Evolutionary conservation across 2,329 filamentous ascomycete species (phyloP), one percentile per base, ranked within the genome.

Genomic region (Cladophialophora exuberans): DNA sequence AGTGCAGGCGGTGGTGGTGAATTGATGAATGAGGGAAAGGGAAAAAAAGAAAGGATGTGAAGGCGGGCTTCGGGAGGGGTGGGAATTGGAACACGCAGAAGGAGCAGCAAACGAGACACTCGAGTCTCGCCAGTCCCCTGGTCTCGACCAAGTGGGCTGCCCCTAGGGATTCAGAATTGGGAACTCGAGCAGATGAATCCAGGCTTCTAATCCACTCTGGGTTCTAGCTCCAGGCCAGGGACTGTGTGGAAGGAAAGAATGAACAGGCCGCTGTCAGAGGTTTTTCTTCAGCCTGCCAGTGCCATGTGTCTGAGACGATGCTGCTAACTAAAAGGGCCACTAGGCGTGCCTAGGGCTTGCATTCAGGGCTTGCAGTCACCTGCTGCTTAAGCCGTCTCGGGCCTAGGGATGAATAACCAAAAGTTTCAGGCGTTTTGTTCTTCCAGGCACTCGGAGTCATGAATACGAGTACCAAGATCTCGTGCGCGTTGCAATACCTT

Each of bases 1-100:
- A 41, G 38, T 62, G 59, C 59, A 52, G 62, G 57, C 49, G 41
- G 36, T 52, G 55, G 61, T 60, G 54, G 43, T 36, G 31, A 39
- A 38, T 52, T 49, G 61, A 42, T 41, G 54, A 63, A 60, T 58
- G 52, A 63, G 54, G 63, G 57, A 64, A 60, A 62, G 59, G 61
- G 59, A 55, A 62, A 55, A 62, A 64, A 62, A n/a, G 55, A 42
- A 49, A 39, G 22, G 45, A 30, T 49, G 35, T 35, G 46, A 58
- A 62, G 61, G 56, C 49, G 46, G 51, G 43, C 54, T 57, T 60
- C 54, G 57, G 30, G 53, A 45, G 49, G 53, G 49, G 46, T 51
- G 48, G 56, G 54, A 43, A 54, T 28, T 39, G 23, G 31, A 49
- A 49, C 46, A 26, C 46, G 33, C n/a, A 25, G 46, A 23, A 44